phyloP scores from a whole-genome alignment of 345 rosid genomes.

The Populus alba region DNA sequence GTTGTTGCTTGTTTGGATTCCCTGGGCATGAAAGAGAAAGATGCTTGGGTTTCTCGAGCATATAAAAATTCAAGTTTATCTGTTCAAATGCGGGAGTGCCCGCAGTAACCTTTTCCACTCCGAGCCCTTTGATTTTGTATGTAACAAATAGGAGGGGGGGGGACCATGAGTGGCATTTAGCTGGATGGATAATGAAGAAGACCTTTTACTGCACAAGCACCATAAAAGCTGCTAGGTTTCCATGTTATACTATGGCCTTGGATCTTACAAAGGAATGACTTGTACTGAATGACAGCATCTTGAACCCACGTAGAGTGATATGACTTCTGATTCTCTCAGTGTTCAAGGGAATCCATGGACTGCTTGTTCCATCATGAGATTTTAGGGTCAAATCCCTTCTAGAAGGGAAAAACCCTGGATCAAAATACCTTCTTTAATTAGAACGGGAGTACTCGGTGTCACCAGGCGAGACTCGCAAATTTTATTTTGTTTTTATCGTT shows the following conservation, averaged over 20 bases:
- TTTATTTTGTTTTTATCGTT: not conserved
- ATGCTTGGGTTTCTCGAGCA: conserved; percentile 20
- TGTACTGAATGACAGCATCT: not conserved
- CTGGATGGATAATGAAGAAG: not conserved
- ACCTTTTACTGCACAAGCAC: not conserved
- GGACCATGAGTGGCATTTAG: not conserved
- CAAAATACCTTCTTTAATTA: not conserved
- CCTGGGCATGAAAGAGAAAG: conserved; percentile 31
- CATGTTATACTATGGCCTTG: not conserved
- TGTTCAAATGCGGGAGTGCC: not conserved
- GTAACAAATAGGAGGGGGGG: not conserved
- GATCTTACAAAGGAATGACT: not conserved
- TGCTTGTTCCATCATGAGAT: not conserved
- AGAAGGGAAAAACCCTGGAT: not conserved
- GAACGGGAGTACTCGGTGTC: not conserved
- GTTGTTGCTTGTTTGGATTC: conserved; percentile 27
- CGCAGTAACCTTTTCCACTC: not conserved
- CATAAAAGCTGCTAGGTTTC: not conserved
- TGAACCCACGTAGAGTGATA: not conserved
- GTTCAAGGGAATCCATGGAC: not conserved
- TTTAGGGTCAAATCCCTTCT: not conserved
- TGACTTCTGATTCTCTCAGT: not conserved
- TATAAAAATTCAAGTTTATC: conserved; percentile 33
- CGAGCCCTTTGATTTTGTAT: not conserved
- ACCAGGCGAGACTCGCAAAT: no score